Evolutionary conservation across 495 filamentous ascomycete species (phyloP), one percentile per base, ranked within the genome.

Genomic region (Cryomyces antarcticus): DNA sequence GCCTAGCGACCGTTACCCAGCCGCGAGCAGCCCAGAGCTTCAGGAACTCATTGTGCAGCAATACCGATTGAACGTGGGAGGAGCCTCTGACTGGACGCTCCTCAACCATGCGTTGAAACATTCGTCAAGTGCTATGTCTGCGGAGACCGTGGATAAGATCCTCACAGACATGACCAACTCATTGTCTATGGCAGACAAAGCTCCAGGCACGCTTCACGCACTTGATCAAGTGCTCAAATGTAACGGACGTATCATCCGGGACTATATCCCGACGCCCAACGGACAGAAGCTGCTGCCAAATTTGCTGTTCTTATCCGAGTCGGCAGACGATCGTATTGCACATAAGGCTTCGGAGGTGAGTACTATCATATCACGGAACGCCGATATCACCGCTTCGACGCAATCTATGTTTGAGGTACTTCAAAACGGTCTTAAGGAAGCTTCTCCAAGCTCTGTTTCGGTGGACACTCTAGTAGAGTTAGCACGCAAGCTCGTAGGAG

Each of bases 221-320:
- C 37, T 69, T 24, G 52, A 61, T n/a, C 41, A 49, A 11, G 41
- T 61, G 13, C 24, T 50, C 1, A 56, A 53, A 38, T 41, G 48
- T 2, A 60, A 52, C 49, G 43, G 43, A 10, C 31, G 45, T 10
- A 31, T 53, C 11, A 6, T 69, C 6, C 56, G 54, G 37, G 28
- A 30, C 0, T 62, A 62, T 36, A 24, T 59, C 3, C 34, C 47
- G 5, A 52, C 52, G 2, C 37, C 54, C 7, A 42, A 68, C 46
- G 74, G 73, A 11, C 66, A 69, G 4, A 62, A 64, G 36, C 46
- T 81, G 38, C 57, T 75, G 11, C 68, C 64, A 28, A 68, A 64
- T 37, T 50, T 82, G 6, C 54, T 81, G 0, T 67, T 65, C 39
- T 57, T 80, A 6, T 58, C 69, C 13, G 73, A 80, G 41, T 71